phyloP scores from a whole-genome alignment of 495 filamentous ascomycete species.

The Aspergillus bertholletiae region DNA sequence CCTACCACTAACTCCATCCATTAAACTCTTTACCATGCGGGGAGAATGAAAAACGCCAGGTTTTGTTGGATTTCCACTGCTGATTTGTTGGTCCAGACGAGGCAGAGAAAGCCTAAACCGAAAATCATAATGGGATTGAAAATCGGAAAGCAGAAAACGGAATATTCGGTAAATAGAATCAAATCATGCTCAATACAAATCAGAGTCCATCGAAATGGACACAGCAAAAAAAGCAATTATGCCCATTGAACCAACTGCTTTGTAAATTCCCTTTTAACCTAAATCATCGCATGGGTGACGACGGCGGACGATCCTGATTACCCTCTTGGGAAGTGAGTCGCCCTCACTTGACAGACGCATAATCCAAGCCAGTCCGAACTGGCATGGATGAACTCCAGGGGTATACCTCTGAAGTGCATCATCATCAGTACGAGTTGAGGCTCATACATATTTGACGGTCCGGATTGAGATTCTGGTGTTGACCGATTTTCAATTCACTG shows the following conservation, averaged over 20 bases:
- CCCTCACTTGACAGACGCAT: not conserved
- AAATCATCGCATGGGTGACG: conserved; percentile 15
- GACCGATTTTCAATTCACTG: too few relatives aligned
- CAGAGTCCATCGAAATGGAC: not conserved
- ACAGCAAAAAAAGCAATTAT: not conserved
- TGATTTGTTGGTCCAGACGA: conserved; percentile 31
- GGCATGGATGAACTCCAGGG: conserved; percentile 1
- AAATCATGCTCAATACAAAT: conserved; percentile 4
- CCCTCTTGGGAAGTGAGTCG: conserved; percentile 9
- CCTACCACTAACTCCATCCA: not conserved
- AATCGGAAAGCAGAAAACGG: not conserved
- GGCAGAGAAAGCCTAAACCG: conserved; percentile 5
- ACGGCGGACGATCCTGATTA: conserved; percentile 21
- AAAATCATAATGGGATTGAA: conserved; percentile 1
- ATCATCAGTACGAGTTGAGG: not conserved
- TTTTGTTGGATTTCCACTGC: conserved; percentile 21
- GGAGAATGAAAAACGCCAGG: conserved; percentile 33
- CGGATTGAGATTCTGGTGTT: not conserved
- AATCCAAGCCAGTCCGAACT: conserved; percentile 1
- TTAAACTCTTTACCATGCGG: conserved; percentile 29
- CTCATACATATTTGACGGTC: not conserved
- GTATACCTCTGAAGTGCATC: not conserved
- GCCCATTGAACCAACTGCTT: not conserved
- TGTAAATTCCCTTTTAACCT: not conserved
- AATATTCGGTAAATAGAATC: not conserved